Evolutionary conservation across 805 yeast genomes (phyloP).

Genomic region (Candida morakotiae): DNA sequence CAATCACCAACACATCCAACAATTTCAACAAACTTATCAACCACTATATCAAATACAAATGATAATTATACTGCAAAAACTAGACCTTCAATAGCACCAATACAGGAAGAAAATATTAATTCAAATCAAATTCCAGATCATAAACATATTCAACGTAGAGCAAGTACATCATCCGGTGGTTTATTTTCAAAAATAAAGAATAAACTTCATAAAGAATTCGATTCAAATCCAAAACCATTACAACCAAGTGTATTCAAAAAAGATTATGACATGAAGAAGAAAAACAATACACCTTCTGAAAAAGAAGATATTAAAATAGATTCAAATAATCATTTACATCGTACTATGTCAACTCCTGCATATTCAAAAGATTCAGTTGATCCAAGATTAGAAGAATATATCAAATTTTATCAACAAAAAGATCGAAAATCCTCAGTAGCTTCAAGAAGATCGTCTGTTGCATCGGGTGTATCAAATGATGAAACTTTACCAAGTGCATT

Average conservation of each 20-base stretch:
- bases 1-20: conserved; percentile 1
- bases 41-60: conserved; percentile 30
- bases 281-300: background rate
- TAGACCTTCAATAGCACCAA: conserved; percentile 28
- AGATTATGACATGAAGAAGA: conserved; percentile 5
- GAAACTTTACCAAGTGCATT: conserved; percentile 16
- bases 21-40: conserved; percentile 17
- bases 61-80: conserved; percentile 26
- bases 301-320: background rate
- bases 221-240: conserved; percentile 5
- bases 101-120: conserved; percentile 12
- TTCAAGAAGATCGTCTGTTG: conserved; percentile 12
- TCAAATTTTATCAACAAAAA: conserved; percentile 28
- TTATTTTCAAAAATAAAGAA: conserved; percentile 36
- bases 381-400: conserved; percentile 34
- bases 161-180: conserved; percentile 11
- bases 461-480: too few species aligned
- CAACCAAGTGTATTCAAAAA: conserved; percentile 4
- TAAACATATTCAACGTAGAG: background rate
- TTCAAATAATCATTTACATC: background rate
- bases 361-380: conserved; percentile 13
- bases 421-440: conserved; percentile 15
- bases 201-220: conserved; percentile 18
- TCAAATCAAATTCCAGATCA: conserved; percentile 3
- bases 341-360: conserved; percentile 5